Base-by-base conservation (phyloP, 2,329 filamentous ascomycete species). In the Pestalotiopsis sp. region DNA sequence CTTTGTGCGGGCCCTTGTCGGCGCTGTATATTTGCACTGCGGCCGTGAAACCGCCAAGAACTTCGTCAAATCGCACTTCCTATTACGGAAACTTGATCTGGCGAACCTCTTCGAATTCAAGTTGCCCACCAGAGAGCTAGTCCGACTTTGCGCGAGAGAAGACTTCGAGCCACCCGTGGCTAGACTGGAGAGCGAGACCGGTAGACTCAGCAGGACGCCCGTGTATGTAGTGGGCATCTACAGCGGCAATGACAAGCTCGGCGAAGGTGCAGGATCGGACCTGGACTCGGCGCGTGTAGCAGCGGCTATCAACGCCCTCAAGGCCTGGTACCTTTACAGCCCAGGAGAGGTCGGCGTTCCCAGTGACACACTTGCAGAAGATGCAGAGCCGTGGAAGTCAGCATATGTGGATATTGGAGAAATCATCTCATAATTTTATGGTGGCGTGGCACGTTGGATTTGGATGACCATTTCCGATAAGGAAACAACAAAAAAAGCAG, bases 271-370 rank as follows among this genome's bases (percentile, higher is more conserved):
- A 23, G 96, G 93, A 27, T 84, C 91, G 63, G 95, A 89, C 80
- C 84, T 98, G 68, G 86, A 94, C 73, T 89, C 94, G 75, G 95
- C 93, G 40, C 89, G 93, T 72, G 86, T 89, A 72, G 89, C 93
- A 79, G 96, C 96, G 23, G 90, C 93, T 49, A 95, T 97, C 76
- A 91, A 92, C 71, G 91, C 94, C 20, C 85, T 99, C 77, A 97
- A 97, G 86, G 87, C 91, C 5, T 99, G 96, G 96, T 99, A 99
- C 81, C 85, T 99, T 66, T 99, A 99, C 84, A 95, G 91, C 79
- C 95, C 96, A 36, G 85, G 87, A 68, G 82, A 85, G 73, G 87
- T 90, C 64, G 86, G 87, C 68, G 84, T 93, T 70, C 92, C 92
- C 27, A 93, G 91, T 77, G 90, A 93, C 72, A 91, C 88, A 83